Evolutionary conservation across 2,329 filamentous ascomycete species (phyloP), one percentile per base, ranked within the genome.

Genomic region (Cladosporium cucumerinum): DNA sequence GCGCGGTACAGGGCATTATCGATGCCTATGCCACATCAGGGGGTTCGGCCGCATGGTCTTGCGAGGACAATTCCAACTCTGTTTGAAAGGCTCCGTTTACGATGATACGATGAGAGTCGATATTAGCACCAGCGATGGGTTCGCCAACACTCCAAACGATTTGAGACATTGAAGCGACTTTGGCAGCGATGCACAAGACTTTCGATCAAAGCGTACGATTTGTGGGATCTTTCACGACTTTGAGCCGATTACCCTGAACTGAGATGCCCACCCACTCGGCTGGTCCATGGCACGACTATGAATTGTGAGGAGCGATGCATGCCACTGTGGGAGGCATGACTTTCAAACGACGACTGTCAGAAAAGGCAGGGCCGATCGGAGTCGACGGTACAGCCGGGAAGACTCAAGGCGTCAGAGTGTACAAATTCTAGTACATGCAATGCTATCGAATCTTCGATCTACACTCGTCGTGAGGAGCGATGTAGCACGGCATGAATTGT

Each of bases 1-100:
- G 78, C 1, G 79, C 78, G 0, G 70, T 82, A 8, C 70, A 78
- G 7, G 73, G 69, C 3, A 79, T 80, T 23, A 73, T 77, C 12
- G 71, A 77, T 11, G 72, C 72, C 0, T 79, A 80, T 63, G 70
- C 71, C 18, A 65, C 65, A 4, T 70, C 70, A 2, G 76, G 75
- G 0, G 78, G 78, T 0, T 77, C 78, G 1, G 69, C 71, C 0
- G 78, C 78, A 0, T 82, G 78, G 74, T 78, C 79, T 2, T 82
- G 79, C 58, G 76, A 75, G 0, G 79, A 82, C 57, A 82, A 82
- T 71, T 80, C 79, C 3, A 67, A 61, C 39, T 68, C 67, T 1
- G 59, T 61, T n/a, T 61, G 58, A 61, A 48, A 18, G 36, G 1
- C 23, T 18, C 21, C 5, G 16, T 18, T 26, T 7, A n/a, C 18